phyloP scores from a whole-genome alignment of 2,329 filamentous ascomycete genomes.

The Talaromyces marneffei region DNA sequence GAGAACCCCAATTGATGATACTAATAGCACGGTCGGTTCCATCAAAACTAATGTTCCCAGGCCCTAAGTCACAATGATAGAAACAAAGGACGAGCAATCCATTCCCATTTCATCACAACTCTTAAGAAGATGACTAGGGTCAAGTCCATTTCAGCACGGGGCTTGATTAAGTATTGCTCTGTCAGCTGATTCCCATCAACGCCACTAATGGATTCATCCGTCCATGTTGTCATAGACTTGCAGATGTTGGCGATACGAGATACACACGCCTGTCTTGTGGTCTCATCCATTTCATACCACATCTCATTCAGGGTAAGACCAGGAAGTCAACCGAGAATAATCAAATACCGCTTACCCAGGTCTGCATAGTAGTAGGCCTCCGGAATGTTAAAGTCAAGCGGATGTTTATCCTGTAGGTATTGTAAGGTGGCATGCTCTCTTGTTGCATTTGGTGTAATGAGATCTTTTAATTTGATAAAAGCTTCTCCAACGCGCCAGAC shows the following conservation, averaged over 20 bases:
- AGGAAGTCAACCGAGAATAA: constrained; percentile 4
- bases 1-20: constrained; percentile 1
- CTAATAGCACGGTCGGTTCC: neutral
- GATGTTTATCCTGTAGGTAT: neutral
- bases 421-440: constrained; percentile 5
- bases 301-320: neutral
- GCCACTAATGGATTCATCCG: neutral
- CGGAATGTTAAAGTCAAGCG: constrained; percentile 1
- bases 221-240: neutral
- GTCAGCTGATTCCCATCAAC: constrained; percentile 1
- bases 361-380: constrained; percentile 5
- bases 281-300: constrained; percentile 1
- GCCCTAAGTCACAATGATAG: constrained; percentile 5
- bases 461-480: constrained; percentile 8
- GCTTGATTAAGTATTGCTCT: neutral
- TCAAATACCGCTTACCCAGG: constrained; percentile 1
- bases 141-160: neutral
- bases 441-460: neutral
- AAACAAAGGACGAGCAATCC: constrained; percentile 1
- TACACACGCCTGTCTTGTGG: neutral
- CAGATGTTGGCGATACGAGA: neutral
- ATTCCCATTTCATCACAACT: constrained; percentile 3
- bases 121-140: neutral
- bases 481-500: constrained; percentile 4
- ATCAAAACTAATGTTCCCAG: constrained; percentile 2